A percentile compares a stretch with the other conserved stretches of the same genome.
These are phyloP conservation scores for Apium graveolens DNA, from an alignment of 129 eudicot genomes.

Conservation along the genomic window DNA sequence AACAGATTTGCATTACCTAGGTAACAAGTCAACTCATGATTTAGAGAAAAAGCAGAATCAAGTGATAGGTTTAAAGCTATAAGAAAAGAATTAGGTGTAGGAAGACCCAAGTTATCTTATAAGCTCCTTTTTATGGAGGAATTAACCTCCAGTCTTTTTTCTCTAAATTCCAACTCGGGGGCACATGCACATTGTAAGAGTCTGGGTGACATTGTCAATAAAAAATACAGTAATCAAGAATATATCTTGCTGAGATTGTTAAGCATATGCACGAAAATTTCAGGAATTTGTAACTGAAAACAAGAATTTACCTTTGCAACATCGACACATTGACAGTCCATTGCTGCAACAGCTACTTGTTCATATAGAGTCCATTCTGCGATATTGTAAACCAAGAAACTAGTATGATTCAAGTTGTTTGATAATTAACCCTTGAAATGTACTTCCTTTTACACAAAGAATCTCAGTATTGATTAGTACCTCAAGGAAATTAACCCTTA, in stretches of 20 bases:
- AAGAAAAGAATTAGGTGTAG: no score
- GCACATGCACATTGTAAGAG: no score
- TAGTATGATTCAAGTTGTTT: background rate
- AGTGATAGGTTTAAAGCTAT: no score
- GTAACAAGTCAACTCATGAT: no score
- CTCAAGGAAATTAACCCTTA: background rate
- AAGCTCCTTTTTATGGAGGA: no score
- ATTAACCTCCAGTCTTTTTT: no score
- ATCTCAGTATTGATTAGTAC: background rate
- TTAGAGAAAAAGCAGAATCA: no score
- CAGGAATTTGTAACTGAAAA: background rate
- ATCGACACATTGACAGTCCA: conserved; percentile 86
- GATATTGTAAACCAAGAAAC: conserved; percentile 2
- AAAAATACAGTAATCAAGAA: background rate
- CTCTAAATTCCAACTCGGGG: no score
- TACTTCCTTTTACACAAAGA: background rate
- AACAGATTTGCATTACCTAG: no score
- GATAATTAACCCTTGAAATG: background rate
- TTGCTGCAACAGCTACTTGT: conserved; percentile 92
- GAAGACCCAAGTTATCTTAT: no score
- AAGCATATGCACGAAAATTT: background rate
- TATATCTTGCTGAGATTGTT: background rate
- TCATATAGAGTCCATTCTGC: conserved; percentile 93
- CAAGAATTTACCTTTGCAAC: conserved; percentile 61
- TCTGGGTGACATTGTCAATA: no score